These are phyloP conservation scores for Albifimbria verrucaria DNA, from an alignment of 2,329 filamentous ascomycete genomes.

Conservation along the genomic window DNA sequence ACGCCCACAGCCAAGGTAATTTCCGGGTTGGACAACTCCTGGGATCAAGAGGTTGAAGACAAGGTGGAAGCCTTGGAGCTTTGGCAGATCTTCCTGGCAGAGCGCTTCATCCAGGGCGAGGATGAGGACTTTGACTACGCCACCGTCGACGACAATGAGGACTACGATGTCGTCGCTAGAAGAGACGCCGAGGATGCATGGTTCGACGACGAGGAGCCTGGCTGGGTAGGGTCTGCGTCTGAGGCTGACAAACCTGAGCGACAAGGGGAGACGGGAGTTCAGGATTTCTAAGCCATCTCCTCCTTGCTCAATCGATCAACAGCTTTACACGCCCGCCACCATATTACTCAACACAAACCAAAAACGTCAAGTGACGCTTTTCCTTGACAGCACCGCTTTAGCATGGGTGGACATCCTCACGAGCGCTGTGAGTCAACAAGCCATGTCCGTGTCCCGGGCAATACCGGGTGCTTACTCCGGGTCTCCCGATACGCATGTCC, in stretches of 20 bases:
- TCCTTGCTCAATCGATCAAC: too few species aligned
- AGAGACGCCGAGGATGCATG: slow-evolving; percentile 69
- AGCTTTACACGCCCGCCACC: too few species aligned
- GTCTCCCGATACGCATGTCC: not conserved
- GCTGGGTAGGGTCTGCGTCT: slow-evolving; percentile 49
- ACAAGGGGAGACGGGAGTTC: slow-evolving; percentile 65
- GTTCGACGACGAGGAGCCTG: slow-evolving; percentile 76
- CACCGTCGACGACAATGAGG: slow-evolving; percentile 67
- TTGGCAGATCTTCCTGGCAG: slow-evolving; percentile 70
- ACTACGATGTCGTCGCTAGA: slow-evolving; percentile 61
- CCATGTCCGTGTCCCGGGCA: not conserved
- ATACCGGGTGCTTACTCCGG: not conserved
- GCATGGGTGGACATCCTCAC: too few species aligned
- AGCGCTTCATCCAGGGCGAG: slow-evolving; percentile 70
- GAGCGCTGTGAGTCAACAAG: not conserved
- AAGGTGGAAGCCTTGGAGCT: slow-evolving; percentile 64
- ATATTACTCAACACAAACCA: too few species aligned
- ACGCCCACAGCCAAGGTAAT: slow-evolving; percentile 6
- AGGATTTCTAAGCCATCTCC: slow-evolving; percentile 73
- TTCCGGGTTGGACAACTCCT: slow-evolving; percentile 33
- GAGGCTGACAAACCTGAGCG: slow-evolving; percentile 22
- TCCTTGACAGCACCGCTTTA: too few species aligned
- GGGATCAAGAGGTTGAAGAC: slow-evolving; percentile 23
- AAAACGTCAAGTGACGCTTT: too few species aligned
- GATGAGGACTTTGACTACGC: slow-evolving; percentile 79